A percentile compares a stretch with the other conserved stretches of the same genome.
These are phyloP conservation scores for Isatis lusitanica DNA, from an alignment of 441 rosid genomes.

Conservation along the genomic window DNA sequence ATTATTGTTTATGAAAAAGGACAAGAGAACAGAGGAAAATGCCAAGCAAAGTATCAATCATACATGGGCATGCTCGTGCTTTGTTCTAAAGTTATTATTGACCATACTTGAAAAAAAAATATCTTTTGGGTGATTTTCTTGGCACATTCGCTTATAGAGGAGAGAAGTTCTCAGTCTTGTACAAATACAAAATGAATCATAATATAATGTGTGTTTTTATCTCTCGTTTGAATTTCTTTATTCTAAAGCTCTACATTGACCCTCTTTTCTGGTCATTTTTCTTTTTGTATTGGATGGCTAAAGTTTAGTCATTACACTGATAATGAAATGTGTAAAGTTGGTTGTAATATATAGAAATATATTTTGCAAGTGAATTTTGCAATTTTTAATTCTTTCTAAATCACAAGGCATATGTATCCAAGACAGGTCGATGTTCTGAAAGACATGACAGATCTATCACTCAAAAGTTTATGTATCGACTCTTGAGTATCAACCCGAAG, in stretches of 20 bases:
- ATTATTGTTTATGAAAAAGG: constrained; percentile 22
- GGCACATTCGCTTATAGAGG: constrained; percentile 7
- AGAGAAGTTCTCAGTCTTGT: constrained; percentile 5
- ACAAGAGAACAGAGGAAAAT: constrained; percentile 31
- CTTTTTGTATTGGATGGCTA: not conserved
- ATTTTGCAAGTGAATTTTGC: no score
- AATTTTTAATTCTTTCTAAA: no score
- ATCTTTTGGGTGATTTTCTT: constrained; percentile 19
- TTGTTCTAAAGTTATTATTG: constrained; percentile 17
- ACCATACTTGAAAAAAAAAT: not conserved
- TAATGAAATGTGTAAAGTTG: not conserved
- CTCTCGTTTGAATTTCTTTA: not conserved
- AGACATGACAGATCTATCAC: no score
- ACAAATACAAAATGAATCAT: constrained; percentile 9
- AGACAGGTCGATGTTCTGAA: no score
- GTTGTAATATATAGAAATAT: no score
- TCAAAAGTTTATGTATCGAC: no score
- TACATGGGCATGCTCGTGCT: constrained; percentile 32
- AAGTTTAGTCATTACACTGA: not conserved
- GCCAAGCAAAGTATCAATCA: constrained; percentile 37
- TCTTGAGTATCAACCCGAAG: no score
- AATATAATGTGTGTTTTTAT: not conserved
- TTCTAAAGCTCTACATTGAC: not conserved
- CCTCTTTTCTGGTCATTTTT: not conserved
- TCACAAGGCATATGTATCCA: no score